Evolutionary conservation across 257 asterid genomes (phyloP), one percentile per base, ranked within the genome.

Genomic region (Nicotiana attenuata): DNA sequence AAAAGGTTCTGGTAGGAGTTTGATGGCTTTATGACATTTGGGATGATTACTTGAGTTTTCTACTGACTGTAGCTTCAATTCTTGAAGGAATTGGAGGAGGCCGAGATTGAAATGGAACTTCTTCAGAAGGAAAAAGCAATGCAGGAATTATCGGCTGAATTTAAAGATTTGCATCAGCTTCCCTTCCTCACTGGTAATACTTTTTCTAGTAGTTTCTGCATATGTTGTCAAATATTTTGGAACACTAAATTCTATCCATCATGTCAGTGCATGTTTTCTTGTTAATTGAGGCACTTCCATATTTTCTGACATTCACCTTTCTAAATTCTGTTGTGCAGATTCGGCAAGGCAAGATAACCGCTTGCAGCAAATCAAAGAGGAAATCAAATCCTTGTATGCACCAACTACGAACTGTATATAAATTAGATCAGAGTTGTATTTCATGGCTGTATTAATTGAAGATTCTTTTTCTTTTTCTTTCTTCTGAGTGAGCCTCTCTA

Each of bases 101-200:
- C 97, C 81, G 97, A 96, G 85, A 90, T 93, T 78, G 99, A 96
- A 89, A 85, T 94, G 94, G 98, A 96, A 85, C 93, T 94, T 89
- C 89, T 92, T 77, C 96, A 87, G 82, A 86, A 76, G 80, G 98
- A 96, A 88, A 84, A 45, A 71, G 90, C 88, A 59, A 68, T 29
- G 64, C 83, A 85, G 47, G 91, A 88, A 85, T 86, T 89, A 65
- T 86, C 91, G 69, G 84, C 81, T 60, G 88, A 89, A 78, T 87
- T 87, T 85, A 91, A 88, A 85, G 96, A 91, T 82, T 86, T 87
- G 90, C 89, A 81, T 64, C 93, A 77, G 86, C 82, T 89, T 60
- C 95, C 94, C 55, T 88, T 91, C 77, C 45, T 91, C 80, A 87
- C 94, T 63, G 87, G 99, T 95, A 86, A 88, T 88, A 59, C 26